A percentile compares a stretch with the other conserved stretches of the same genome.
Evolutionary conservation across 192 early-diverging fungal genomes (phyloP).

Genomic region (Entrophospora sp.): DNA sequence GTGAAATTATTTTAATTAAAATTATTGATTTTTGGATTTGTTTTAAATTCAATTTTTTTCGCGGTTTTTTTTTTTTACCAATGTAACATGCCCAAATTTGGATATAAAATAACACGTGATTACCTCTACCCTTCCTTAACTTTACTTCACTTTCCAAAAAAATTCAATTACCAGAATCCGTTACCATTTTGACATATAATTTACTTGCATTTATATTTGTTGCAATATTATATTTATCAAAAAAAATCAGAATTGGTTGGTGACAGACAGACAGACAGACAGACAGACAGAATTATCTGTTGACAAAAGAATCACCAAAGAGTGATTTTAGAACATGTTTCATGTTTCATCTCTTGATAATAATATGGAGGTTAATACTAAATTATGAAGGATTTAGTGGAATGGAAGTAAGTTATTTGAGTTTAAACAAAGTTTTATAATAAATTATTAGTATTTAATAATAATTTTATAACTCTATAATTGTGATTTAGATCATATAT

Average conservation of each 20-base stretch:
- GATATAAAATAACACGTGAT: too few species aligned
- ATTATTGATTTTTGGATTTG: too few species aligned
- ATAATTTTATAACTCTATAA: not conserved
- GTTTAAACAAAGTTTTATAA: not conserved
- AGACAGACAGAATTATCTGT: too few species aligned
- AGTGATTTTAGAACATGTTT: constrained; percentile 6
- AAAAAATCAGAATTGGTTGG: not conserved
- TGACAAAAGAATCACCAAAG: constrained; percentile 12
- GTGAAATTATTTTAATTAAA: too few species aligned
- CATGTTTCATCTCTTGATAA: constrained; percentile 1
- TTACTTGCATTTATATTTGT: constrained; percentile 11
- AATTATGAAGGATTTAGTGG: not conserved
- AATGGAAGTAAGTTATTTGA: not conserved
- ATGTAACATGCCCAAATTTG: too few species aligned
- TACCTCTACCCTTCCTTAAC: too few species aligned
- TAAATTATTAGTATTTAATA: too few species aligned
- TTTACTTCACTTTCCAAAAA: too few species aligned
- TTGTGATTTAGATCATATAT: not conserved
- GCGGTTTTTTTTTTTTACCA: too few species aligned
- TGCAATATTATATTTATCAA: constrained; percentile 5
- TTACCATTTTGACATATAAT: not conserved
- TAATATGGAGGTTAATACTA: constrained; percentile 1
- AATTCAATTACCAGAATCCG: not conserved
- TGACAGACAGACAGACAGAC: not conserved
- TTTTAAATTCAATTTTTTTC: too few species aligned